Evolutionary conservation across 495 filamentous ascomycete genomes (phyloP).

Genomic region (Aspergillus sparsus): DNA sequence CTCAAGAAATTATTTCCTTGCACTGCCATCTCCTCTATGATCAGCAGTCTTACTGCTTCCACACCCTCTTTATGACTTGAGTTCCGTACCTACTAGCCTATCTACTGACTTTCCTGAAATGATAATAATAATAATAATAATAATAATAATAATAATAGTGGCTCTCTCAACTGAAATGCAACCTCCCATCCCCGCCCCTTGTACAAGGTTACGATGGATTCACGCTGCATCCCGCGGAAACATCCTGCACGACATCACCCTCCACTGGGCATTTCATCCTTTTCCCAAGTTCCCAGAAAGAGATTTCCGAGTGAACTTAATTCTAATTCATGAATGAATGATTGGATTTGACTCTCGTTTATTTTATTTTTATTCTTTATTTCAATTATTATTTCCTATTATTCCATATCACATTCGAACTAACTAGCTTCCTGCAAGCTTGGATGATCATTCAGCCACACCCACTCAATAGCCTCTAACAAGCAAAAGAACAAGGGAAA

Average conservation of each 20-base stretch:
- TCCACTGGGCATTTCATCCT: slow-evolving; percentile 16
- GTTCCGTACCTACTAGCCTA: neutral
- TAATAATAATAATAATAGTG: slow-evolving; percentile 7
- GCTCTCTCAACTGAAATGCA: slow-evolving; percentile 24
- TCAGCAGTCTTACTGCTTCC: slow-evolving; percentile 10
- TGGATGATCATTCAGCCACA: slow-evolving; percentile 31
- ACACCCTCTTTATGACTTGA: neutral
- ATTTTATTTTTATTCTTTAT: too few species aligned
- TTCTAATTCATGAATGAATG: slow-evolving; percentile 19
- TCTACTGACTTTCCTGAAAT: neutral
- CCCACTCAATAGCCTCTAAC: slow-evolving; percentile 21
- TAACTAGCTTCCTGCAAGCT: slow-evolving; percentile 32
- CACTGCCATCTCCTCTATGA: neutral
- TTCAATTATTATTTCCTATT: too few species aligned
- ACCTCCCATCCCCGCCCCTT: slow-evolving; percentile 23
- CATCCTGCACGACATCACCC: slow-evolving; percentile 31
- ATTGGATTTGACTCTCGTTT: slow-evolving; percentile 22
- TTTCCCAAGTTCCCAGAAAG: slow-evolving; percentile 13
- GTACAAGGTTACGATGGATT: slow-evolving; percentile 31
- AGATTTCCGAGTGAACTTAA: slow-evolving; percentile 20
- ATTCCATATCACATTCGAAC: slow-evolving; percentile 23
- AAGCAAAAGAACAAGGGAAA: slow-evolving; percentile 14
- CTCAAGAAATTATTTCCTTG: neutral
- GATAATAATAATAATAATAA: too few species aligned
- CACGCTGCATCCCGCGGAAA: slow-evolving; percentile 27